Conservation (phyloP, 176 grass and related monocot species). For the Triticum monococcum region DNA sequence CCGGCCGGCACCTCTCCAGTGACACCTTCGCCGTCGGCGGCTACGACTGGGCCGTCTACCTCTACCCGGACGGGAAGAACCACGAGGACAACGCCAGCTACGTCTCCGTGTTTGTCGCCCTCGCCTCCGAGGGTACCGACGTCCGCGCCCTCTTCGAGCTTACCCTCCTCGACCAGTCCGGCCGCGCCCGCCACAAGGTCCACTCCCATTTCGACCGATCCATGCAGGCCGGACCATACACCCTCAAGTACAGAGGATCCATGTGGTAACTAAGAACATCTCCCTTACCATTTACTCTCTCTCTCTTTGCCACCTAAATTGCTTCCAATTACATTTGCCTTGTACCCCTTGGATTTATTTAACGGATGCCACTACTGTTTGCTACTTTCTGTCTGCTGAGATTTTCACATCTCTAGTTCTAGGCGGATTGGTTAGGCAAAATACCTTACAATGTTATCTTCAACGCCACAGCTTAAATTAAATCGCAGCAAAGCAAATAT, state of each 20-base stretch:
- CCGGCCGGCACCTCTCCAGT: constrained; percentile 64
- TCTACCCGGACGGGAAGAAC: constrained; percentile 87
- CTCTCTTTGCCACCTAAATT: not conserved
- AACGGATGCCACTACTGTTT: not conserved
- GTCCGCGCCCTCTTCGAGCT: constrained; percentile 86
- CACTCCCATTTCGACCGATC: constrained; percentile 79
- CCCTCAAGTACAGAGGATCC: constrained; percentile 83
- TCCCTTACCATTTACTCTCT: not conserved
- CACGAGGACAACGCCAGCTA: constrained; percentile 69
- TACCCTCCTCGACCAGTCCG: constrained; percentile 77
- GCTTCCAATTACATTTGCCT: not conserved
- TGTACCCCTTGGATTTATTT: not conserved
- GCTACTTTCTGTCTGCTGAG: not conserved
- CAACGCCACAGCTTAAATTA: not conserved
- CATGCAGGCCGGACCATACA: constrained; percentile 61
- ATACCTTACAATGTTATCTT: not conserved
- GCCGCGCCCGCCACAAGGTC: constrained; percentile 67
- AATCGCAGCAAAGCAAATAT: not conserved
- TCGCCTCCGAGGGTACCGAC: constrained; percentile 74
- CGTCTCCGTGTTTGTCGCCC: constrained; percentile 83
- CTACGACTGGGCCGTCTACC: constrained; percentile 77
- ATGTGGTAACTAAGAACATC: constrained; percentile 57
- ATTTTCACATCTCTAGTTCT: constrained; percentile 1
- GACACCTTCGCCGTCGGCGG: constrained; percentile 78
- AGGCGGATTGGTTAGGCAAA: not conserved